Conservation (phyloP, 202 grass and related monocot genomes). For the Setaria viridis region DNA sequence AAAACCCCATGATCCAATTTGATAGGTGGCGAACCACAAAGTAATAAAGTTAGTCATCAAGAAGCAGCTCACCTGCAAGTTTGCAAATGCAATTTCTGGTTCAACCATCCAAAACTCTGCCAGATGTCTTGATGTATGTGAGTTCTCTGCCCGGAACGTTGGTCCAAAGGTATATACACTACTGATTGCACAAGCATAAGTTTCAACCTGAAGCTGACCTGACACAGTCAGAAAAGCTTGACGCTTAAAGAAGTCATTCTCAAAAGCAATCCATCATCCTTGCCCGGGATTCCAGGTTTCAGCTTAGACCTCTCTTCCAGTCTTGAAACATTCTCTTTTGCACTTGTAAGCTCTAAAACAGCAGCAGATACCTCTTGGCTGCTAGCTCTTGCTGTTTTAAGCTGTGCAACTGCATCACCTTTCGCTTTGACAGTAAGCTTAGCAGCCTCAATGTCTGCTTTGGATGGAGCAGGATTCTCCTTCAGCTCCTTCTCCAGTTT, state of each 20-base stretch:
- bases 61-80: conserved; percentile 64
- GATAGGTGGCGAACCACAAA: too few relatives aligned
- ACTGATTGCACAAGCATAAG: conserved; percentile 88
- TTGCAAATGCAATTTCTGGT: conserved; percentile 94
- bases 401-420: too few relatives aligned
- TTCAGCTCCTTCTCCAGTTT: conserved; percentile 69
- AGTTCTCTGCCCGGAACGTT: conserved; percentile 91
- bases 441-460: too few relatives aligned
- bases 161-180: conserved; percentile 96
- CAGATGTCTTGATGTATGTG: conserved; percentile 85
- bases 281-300: conserved; percentile 52
- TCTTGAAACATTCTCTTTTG: too few relatives aligned
- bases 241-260: conserved; percentile 82
- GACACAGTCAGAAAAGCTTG: conserved; percentile 95
- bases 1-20: too few relatives aligned
- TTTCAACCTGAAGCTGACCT: conserved; percentile 95
- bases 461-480: too few relatives aligned
- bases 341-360: too few relatives aligned
- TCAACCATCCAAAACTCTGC: conserved; percentile 99
- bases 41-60: neutral
- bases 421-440: too few relatives aligned
- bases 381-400: too few relatives aligned
- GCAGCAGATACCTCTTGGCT: too few relatives aligned
- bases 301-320: too few relatives aligned
- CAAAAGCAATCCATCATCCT: conserved; percentile 80